Percentiles rank a stretch among this genome's conserved stretches.
phyloP scores from a whole-genome alignment of 2,329 filamentous ascomycete genomes.

The Passalora sequoiae region DNA sequence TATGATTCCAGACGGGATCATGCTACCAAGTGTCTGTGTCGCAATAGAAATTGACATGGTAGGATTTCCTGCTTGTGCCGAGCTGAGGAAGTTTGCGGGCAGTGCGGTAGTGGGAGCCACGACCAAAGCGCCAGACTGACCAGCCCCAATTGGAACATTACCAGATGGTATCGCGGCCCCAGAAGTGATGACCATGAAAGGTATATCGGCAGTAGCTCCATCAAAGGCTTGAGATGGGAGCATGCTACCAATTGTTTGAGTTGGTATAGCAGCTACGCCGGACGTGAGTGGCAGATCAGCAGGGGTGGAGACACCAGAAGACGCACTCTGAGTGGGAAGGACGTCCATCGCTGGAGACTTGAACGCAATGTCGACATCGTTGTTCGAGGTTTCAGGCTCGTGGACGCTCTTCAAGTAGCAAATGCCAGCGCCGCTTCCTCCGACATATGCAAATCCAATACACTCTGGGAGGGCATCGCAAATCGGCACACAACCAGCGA shows the following conservation, averaged over 20 bases:
- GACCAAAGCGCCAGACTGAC: background rate
- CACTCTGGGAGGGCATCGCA: slow-evolving; percentile 17
- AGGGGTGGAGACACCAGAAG: background rate
- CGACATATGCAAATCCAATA: slow-evolving; percentile 18
- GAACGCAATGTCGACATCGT: background rate
- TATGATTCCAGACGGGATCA: background rate
- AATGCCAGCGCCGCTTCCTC: slow-evolving; percentile 9
- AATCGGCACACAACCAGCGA: slow-evolving; percentile 9
- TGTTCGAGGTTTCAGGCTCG: slow-evolving; percentile 3
- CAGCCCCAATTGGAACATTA: background rate
- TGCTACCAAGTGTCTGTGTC: background rate
- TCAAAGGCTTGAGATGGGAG: background rate
- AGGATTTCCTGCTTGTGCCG: background rate
- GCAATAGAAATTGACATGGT: background rate
- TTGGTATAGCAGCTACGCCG: background rate
- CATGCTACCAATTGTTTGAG: background rate
- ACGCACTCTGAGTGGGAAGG: background rate
- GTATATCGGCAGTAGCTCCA: background rate
- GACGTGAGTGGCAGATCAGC: background rate
- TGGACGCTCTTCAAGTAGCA: slow-evolving; percentile 17
- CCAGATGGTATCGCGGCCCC: background rate
- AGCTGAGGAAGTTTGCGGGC: background rate
- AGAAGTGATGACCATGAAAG: background rate
- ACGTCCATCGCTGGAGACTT: background rate
- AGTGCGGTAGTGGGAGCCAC: background rate